Conservation (phyloP, 768 basidiomycete genomes). For the Panellus pusillus region DNA sequence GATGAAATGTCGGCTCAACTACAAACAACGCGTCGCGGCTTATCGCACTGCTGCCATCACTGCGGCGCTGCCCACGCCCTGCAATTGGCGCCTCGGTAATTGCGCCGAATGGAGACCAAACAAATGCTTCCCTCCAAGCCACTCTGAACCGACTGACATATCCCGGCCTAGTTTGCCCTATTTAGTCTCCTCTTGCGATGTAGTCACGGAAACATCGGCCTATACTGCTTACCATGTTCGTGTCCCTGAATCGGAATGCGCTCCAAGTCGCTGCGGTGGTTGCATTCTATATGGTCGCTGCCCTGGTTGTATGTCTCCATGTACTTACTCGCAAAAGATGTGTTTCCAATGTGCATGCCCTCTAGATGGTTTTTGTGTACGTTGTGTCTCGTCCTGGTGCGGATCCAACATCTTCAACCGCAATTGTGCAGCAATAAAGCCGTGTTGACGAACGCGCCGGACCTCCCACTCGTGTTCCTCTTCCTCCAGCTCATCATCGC, state of each 20-base stretch:
- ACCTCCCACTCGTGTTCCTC: conserved; percentile 68
- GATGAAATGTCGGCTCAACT: no score
- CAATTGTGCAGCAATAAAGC: conserved; percentile 62
- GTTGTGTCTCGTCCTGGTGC: conserved; percentile 11
- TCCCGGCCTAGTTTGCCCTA: neutral
- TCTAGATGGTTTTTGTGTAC: conserved; percentile 55
- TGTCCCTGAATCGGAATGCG: conserved; percentile 27
- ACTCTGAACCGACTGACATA: no score
- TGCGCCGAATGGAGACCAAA: neutral
- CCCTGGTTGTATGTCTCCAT: conserved; percentile 59
- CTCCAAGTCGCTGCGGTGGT: conserved; percentile 70
- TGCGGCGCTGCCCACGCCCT: no score
- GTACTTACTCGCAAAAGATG: neutral
- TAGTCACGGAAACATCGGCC: conserved; percentile 11
- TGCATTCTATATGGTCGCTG: conserved; percentile 75
- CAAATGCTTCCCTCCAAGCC: no score
- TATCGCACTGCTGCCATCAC: no score
- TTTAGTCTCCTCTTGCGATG: neutral
- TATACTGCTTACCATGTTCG: conserved; percentile 21
- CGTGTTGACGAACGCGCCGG: conserved; percentile 64
- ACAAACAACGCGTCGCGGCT: no score
- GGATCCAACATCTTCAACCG: conserved; percentile 7
- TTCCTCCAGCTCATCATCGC: conserved; percentile 69
- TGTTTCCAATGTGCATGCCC: neutral
- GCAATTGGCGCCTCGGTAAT: neutral